phyloP scores from a whole-genome alignment of 257 asterid genomes.

The Nicotiana knightiana region DNA sequence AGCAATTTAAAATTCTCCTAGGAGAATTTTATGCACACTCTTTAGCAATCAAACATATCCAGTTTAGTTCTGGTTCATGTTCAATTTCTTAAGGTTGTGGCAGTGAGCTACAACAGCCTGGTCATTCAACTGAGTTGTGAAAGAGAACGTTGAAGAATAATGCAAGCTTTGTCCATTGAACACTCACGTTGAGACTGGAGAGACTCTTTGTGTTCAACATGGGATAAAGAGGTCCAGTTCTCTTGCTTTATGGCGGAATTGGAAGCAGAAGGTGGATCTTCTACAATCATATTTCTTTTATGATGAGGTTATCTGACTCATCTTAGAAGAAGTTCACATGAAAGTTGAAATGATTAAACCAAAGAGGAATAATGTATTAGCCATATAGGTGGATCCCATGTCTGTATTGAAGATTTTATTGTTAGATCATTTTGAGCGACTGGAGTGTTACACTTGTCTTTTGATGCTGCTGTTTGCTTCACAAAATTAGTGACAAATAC shows the following conservation, averaged over 20 bases:
- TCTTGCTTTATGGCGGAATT: neutral
- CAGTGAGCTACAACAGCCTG: neutral
- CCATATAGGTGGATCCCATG: neutral
- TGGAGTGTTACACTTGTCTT: neutral
- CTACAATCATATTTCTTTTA: neutral
- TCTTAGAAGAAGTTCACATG: neutral
- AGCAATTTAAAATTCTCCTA: neutral
- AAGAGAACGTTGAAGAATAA: neutral
- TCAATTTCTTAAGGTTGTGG: constrained; percentile 7
- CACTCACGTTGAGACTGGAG: neutral
- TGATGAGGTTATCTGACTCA: neutral
- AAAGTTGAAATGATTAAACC: neutral
- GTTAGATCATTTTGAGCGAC: neutral
- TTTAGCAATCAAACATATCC: neutral
- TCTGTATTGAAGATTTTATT: neutral
- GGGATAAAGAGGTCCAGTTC: neutral
- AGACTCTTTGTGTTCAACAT: neutral
- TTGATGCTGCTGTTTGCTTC: neutral
- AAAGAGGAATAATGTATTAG: neutral
- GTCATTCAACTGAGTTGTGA: constrained; percentile 1
- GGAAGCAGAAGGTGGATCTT: constrained; percentile 1
- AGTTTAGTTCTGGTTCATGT: neutral
- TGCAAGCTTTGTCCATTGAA: neutral
- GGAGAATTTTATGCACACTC: neutral
- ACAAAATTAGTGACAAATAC: neutral